Evolutionary conservation across 1,284 basidiomycete species (phyloP).

Genomic region (Cryptococcus jaspeensis): DNA sequence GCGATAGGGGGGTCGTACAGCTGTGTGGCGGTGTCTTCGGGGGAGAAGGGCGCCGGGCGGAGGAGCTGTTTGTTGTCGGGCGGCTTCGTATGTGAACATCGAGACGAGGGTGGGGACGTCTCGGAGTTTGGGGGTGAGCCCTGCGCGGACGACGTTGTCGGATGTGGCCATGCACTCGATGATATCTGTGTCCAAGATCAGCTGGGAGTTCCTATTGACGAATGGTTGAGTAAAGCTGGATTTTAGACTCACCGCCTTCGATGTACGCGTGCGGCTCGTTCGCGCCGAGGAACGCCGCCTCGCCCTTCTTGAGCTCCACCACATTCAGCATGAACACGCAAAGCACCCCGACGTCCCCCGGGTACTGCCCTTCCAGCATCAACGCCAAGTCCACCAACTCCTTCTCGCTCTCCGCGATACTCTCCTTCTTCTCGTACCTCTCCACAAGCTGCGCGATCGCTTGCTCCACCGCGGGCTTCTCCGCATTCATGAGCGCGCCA

Average conservation of each 20-base stretch:
- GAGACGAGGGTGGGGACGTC: conserved; percentile 87
- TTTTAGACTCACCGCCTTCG: conserved; percentile 71
- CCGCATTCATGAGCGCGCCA: conserved; percentile 74
- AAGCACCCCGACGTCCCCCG: conserved; percentile 88
- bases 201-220: background rate
- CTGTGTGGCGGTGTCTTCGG: conserved; percentile 27
- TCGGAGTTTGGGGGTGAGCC: conserved; percentile 92
- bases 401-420: conserved; percentile 47
- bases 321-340: conserved; percentile 92
- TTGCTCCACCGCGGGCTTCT: conserved; percentile 56
- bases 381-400: conserved; percentile 68
- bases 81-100: conserved; percentile 82
- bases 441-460: conserved; percentile 63
- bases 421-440: conserved; percentile 60
- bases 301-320: conserved; percentile 72
- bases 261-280: conserved; percentile 98
- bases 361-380: conserved; percentile 76
- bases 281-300: conserved; percentile 92
- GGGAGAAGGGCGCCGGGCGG: conserved; percentile 57
- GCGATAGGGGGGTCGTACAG: conserved; percentile 94
- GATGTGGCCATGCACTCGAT: conserved; percentile 98
- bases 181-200: conserved; percentile 63
- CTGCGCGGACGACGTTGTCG: conserved; percentile 98
- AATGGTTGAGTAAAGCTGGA: no score
- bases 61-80: conserved; percentile 71